Evolutionary conservation across 441 rosid species (phyloP).

Genomic region (Bocquillonia castaneifolia): DNA sequence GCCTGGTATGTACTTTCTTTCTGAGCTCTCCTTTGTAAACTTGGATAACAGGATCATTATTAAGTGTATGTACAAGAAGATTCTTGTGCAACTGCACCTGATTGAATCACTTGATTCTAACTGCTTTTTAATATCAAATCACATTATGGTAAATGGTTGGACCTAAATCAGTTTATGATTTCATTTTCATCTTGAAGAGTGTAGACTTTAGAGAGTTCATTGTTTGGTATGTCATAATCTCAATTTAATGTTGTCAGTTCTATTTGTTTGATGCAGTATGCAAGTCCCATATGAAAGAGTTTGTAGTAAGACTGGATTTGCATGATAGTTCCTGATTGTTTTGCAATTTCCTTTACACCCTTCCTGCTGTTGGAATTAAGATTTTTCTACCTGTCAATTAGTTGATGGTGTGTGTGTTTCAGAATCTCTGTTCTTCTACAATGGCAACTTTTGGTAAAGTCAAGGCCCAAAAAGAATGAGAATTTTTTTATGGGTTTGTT

Average conservation of each 20-base stretch:
- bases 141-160: background rate
- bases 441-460: background rate
- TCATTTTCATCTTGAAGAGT: background rate
- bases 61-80: background rate
- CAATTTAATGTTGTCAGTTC: background rate
- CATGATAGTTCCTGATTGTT: background rate
- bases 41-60: background rate
- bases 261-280: background rate
- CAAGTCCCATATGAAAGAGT: background rate
- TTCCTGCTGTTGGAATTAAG: background rate
- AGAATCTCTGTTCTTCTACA: background rate
- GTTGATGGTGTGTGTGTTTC: background rate
- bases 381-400: background rate
- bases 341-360: background rate
- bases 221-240: background rate
- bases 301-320: background rate
- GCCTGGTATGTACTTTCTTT: background rate
- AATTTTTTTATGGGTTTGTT: background rate
- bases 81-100: background rate
- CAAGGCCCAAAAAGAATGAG: no score
- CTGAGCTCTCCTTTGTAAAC: background rate
- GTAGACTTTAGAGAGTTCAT: background rate
- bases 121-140: slow-evolving; percentile 2
- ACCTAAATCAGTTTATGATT: background rate
- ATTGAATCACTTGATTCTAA: background rate